These are phyloP conservation scores for slime mould (Dictyostelium discoideum) DNA, from an alignment of 78 protist genomes.

Conservation along the genomic window DNA sequence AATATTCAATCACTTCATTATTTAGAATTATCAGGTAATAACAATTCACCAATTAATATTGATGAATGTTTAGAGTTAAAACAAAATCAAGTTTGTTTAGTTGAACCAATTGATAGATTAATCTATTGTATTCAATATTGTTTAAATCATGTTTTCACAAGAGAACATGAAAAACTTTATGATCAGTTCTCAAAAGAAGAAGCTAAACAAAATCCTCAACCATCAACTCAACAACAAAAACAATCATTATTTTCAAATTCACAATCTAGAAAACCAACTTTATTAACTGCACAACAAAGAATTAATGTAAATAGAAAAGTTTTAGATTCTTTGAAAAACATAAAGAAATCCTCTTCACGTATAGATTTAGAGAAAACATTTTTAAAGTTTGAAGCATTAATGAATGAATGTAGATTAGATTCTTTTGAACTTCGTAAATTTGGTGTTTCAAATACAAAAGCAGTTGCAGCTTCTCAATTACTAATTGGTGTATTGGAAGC, in stretches of 20 bases:
- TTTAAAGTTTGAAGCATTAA: not conserved
- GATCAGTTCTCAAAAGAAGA: not conserved
- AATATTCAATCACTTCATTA: not conserved
- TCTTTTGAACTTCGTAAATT: not conserved
- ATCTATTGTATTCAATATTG: slow-evolving; percentile 57
- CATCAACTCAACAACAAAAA: not conserved
- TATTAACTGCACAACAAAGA: not conserved
- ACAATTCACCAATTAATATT: not conserved
- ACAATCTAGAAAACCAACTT: not conserved
- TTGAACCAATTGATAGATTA: slow-evolving; percentile 61
- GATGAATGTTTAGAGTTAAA: not conserved
- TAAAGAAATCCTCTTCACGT: not conserved
- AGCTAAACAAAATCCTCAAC: not conserved
- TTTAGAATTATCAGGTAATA: not conserved
- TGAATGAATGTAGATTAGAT: not conserved
- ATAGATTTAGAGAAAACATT: not conserved
- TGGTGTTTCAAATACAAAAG: not conserved
- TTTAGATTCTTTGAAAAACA: not conserved
- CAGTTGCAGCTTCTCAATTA: not conserved
- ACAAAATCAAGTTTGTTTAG: not conserved
- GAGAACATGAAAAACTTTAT: not conserved
- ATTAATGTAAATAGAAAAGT: not conserved
- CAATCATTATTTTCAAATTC: not conserved
- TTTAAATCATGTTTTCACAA: not conserved
- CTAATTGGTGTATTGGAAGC: slow-evolving; percentile 47